Base-by-base conservation (phyloP, 2,329 filamentous ascomycete species). In the Eutypa lata region DNA sequence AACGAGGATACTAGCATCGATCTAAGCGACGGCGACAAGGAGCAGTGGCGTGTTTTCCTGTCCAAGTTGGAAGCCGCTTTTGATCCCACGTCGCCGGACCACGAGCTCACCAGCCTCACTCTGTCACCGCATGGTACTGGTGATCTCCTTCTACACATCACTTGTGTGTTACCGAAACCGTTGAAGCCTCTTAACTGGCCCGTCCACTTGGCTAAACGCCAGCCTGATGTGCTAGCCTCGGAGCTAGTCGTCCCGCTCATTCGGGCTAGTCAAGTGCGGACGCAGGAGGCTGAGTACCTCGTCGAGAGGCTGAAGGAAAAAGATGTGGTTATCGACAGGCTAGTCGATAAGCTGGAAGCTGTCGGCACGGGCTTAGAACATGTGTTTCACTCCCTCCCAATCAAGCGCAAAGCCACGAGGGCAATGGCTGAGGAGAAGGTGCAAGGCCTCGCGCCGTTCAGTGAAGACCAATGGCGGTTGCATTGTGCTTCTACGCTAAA, bases 1-100 rank as follows among this genome's bases (percentile, higher is more conserved):
- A 71, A 79, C 22, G 78, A 86, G 59, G 79, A 84, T 60, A 89
- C 86, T 16, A 85, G 81, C 55, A 91, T 93, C 55, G 88, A 93
- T 65, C 85, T 89, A 1, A 84, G 80, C 64, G 84, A 88, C 58
- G 69, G 64, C 16, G 86, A 87, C 54, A 73, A 77, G 0, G 80
- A 83, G 48, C 89, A 93, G 62, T 82, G 90, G 71, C 66, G 71
- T 24, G 84, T 85, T 48, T 83, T 93, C 49, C 73, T 92, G 14
- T 76, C 81, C 21, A 86, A 87, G 61, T 73, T 93, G 18, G 69
- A 74, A 47, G 71, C 72, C 40, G 77, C 79, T 28, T 70, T 83
- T 63, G 79, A 75, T 73, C 74, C 57, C 53, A 81, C 63, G 19
- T 71, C 72, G 37, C 64, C 66, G 19, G 73, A 73, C 37, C 76